Conservation (phyloP, 192 early-diverging fungal genomes). For the Backusella parvicylindrica region DNA sequence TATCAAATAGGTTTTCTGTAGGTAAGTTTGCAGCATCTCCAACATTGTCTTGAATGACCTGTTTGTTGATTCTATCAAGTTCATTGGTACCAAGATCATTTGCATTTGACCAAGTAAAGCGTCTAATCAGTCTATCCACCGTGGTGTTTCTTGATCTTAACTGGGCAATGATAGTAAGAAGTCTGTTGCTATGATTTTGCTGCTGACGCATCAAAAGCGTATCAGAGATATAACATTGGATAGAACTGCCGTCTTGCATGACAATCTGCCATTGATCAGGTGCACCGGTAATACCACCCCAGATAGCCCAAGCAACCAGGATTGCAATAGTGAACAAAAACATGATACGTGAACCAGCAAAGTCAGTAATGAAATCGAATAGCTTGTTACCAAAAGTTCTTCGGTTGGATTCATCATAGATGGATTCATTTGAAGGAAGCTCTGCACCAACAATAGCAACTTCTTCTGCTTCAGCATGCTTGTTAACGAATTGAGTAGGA, state of each 20-base stretch:
- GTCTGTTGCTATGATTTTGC: neutral
- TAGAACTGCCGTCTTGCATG: slow-evolving; percentile 15
- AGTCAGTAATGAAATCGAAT: slow-evolving; percentile 5
- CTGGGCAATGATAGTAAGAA: neutral
- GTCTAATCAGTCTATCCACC: neutral
- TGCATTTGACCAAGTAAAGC: neutral
- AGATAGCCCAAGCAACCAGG: slow-evolving; percentile 12
- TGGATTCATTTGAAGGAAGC: neutral
- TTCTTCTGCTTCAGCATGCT: neutral
- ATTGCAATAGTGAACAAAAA: neutral
- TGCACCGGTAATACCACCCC: slow-evolving; percentile 2
- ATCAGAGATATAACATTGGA: slow-evolving; percentile 24
- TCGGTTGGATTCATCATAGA: neutral
- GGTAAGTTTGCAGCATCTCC: slow-evolving; percentile 11
- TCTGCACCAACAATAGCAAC: neutral
- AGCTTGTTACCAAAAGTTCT: neutral
- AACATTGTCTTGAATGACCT: neutral
- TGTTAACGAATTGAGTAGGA: neutral
- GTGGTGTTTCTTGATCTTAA: slow-evolving; percentile 6
- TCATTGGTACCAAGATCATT: neutral
- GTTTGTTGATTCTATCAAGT: neutral
- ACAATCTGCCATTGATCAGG: slow-evolving; percentile 19
- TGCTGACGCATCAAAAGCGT: slow-evolving; percentile 28
- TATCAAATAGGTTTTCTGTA: slow-evolving; percentile 14
- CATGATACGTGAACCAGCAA: slow-evolving; percentile 9